Conservation (phyloP, 495 filamentous ascomycete genomes). For the Penicillium steckii region DNA sequence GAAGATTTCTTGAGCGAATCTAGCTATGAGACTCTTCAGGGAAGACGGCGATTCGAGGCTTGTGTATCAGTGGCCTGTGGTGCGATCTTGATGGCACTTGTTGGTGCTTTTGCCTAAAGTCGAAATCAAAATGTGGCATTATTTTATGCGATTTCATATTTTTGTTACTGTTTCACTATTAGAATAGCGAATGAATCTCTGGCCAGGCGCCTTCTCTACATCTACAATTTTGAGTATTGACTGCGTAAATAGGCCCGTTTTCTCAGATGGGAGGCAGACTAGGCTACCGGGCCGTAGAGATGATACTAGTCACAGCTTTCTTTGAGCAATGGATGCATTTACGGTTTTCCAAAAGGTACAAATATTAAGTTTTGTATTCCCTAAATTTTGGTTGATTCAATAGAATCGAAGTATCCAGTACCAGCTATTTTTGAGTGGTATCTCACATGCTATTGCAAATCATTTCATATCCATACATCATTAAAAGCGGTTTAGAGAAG, state of each 20-base stretch:
- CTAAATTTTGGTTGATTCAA: not conserved
- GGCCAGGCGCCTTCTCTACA: not conserved
- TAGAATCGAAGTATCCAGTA: not conserved
- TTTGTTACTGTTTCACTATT: not conserved
- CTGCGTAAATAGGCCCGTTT: too few relatives aligned
- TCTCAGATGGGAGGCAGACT: too few relatives aligned
- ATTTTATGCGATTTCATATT: not conserved
- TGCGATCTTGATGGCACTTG: conserved; percentile 78
- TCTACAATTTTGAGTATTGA: not conserved
- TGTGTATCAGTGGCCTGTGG: conserved; percentile 75
- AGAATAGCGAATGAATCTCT: not conserved
- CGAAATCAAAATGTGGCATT: not conserved
- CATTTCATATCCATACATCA: conserved; percentile 30
- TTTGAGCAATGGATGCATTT: not conserved
- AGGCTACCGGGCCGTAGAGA: too few relatives aligned
- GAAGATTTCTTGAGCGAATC: conserved; percentile 91
- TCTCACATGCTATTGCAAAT: conserved; percentile 15
- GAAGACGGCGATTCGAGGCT: conserved; percentile 68
- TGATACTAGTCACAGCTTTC: too few relatives aligned
- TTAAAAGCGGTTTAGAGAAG: conserved; percentile 30
- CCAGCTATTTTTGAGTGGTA: conserved; percentile 1
- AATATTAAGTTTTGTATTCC: not conserved
- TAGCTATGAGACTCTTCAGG: conserved; percentile 73
- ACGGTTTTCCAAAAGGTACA: not conserved
- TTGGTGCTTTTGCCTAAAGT: conserved; percentile 80